These are phyloP conservation scores for Aspergillus niger DNA, from an alignment of 2,329 filamentous ascomycete genomes.

Conservation along the genomic window DNA sequence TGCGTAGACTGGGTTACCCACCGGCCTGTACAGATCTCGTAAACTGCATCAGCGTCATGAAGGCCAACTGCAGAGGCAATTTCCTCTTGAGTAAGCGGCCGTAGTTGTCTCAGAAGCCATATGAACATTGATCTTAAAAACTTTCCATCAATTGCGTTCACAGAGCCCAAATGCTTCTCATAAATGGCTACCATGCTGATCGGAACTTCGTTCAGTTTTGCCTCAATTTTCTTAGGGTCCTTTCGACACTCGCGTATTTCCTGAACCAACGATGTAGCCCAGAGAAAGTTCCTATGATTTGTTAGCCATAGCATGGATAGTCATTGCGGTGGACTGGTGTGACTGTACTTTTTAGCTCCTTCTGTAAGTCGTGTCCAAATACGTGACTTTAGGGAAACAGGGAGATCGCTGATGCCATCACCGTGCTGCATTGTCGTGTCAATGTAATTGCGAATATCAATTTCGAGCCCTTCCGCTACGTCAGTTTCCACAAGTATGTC, in stretches of 20 bases:
- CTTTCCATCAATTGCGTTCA: not conserved
- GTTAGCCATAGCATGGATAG: not conserved
- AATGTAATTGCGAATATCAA: not conserved
- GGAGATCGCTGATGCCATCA: not conserved
- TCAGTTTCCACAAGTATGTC: not conserved
- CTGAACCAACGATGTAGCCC: not conserved
- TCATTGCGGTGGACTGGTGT: not conserved
- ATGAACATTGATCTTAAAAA: not conserved
- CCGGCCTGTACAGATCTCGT: not conserved
- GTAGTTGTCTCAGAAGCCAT: not conserved
- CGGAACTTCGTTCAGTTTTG: not conserved
- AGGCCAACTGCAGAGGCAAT: not conserved
- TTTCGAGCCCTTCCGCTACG: not conserved
- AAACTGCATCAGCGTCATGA: not conserved
- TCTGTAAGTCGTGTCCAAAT: not conserved
- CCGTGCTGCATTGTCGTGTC: not conserved
- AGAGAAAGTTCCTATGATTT: not conserved
- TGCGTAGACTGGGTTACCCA: not conserved
- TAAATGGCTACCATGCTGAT: not conserved
- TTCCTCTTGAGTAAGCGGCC: not conserved
- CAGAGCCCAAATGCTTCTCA: not conserved
- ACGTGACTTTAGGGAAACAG: not conserved
- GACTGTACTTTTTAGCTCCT: not conserved
- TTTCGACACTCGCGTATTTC: not conserved
- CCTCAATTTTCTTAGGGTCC: not conserved